Base-by-base conservation (phyloP, 371 early-diverging fungal genomes). In the Mortierella sp. region DNA sequence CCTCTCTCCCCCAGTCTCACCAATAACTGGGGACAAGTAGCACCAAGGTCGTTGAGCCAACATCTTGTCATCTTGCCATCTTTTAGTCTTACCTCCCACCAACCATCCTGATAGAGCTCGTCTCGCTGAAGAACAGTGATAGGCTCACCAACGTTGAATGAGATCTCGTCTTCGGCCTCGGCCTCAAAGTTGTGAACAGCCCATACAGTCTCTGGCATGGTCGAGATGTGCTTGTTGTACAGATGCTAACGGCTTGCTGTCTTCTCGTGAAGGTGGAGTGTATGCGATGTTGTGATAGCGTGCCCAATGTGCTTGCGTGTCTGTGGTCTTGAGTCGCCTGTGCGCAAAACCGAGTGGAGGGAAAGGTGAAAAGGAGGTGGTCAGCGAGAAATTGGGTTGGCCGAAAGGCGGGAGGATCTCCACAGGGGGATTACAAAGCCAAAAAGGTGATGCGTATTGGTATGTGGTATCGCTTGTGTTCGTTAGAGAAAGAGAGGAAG, bases 61-160 rank as follows among this genome's bases (percentile, higher is more conserved):
- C n/a, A n/a, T n/a, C n/a, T n/a, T n/a, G n/a, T n/a, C n/a, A n/a
- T n/a, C n/a, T n/a, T n/a, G n/a, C n/a, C n/a, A n/a, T n/a, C n/a
- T n/a, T n/a, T n/a, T n/a, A n/a, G n/a, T n/a, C 54, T 81, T 88
- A 90, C 93, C 88, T 89, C 86, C 93, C 93, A 94, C 95, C 95
- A 94, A 30, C 94, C 94, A 78, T 94, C 95, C 23, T 84, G 82
- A 70, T 88, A 93, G 46, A 86, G 81, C 39, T 93, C 93, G 72
- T 94, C 95, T 67, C 85, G 86, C 69, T 93, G 92, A 19, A 93
- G 69, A 3, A 95, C 92, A 23, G 87, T 64, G 16, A 95, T 85
- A 24, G 90, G 85, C 54, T 93, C 93, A 23, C 89, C 91, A 26
- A 82, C 76, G 42, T 74, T 64, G 65, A 95, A 90, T 28, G 85